Evolutionary conservation across 108 stramenopile species (phyloP).

Genomic region (Chaetoceros tenuissimus): DNA sequence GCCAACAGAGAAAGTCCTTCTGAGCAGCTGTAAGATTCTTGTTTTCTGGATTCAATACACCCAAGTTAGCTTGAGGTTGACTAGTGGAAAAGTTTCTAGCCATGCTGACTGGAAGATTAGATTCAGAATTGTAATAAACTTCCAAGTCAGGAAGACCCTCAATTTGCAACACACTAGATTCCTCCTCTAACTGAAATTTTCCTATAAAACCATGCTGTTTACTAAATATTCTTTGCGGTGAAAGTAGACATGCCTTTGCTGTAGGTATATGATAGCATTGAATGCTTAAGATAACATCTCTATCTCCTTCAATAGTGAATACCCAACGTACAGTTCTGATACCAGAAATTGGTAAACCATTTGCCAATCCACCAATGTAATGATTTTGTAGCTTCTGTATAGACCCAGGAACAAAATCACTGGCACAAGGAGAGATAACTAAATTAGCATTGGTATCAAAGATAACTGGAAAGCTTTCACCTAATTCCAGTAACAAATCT

Average conservation of each 20-base stretch:
- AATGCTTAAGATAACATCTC: not conserved
- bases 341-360: not conserved
- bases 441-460: not conserved
- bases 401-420: conserved; percentile 1
- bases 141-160: not conserved
- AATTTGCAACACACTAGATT: not conserved
- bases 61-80: not conserved
- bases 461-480: not conserved
- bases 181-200: not conserved
- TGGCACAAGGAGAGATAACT: not conserved
- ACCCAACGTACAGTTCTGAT: conserved; percentile 1
- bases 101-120: not conserved
- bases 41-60: not conserved
- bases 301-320: not conserved
- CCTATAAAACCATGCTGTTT: not conserved
- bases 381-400: not conserved
- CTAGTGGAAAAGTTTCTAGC: not conserved
- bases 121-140: not conserved
- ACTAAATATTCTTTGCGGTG: conserved; percentile 1
- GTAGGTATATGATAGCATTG: conserved; percentile 1
- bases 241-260: not conserved
- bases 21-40: not conserved
- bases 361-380: conserved; percentile 2
- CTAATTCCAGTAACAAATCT: not conserved
- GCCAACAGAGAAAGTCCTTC: not conserved